A percentile compares a stretch with the other conserved stretches of the same genome.
These are phyloP conservation scores for Yamadazyma sp. DNA, from an alignment of 1,139 yeast genomes.

Conservation along the genomic window DNA sequence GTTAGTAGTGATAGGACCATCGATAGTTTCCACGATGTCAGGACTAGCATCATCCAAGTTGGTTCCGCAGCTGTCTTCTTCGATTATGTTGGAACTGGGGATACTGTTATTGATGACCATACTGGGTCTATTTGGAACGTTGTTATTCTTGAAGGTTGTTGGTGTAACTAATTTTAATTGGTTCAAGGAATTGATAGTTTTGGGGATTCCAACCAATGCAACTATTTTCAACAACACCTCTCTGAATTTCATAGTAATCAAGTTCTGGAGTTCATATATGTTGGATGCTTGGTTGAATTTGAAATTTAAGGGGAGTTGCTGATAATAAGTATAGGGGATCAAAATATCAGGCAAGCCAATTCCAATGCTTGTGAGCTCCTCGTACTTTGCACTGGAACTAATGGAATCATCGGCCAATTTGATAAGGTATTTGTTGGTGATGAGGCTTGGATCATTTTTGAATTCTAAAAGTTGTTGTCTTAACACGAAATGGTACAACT, in stretches of 20 bases:
- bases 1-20: constrained; percentile 39
- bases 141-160: constrained; percentile 30
- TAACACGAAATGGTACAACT: constrained; percentile 71
- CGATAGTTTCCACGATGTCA: constrained; percentile 36
- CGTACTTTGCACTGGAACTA: constrained; percentile 36
- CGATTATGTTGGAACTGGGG: constrained; percentile 38
- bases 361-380: constrained; percentile 44
- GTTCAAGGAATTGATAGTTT: constrained; percentile 76
- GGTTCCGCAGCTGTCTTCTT: constrained; percentile 44
- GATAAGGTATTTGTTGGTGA: constrained; percentile 32
- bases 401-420: constrained; percentile 43
- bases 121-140: constrained; percentile 30
- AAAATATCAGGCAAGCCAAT: constrained; percentile 45
- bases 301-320: constrained; percentile 39
- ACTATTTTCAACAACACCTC: constrained; percentile 77
- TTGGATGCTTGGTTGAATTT: constrained; percentile 32
- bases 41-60: constrained; percentile 24
- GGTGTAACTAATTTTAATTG: constrained; percentile 70
- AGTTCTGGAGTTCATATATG: constrained; percentile 34
- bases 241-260: constrained; percentile 59
- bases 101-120: constrained; percentile 37
- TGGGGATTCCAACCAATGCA: constrained; percentile 82
- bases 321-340: constrained; percentile 41
- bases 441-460: constrained; percentile 24
- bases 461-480: constrained; percentile 46